These are phyloP conservation scores for Chaetoscypha palmicola DNA, from an alignment of 2,329 filamentous ascomycete species.

Conservation along the genomic window DNA sequence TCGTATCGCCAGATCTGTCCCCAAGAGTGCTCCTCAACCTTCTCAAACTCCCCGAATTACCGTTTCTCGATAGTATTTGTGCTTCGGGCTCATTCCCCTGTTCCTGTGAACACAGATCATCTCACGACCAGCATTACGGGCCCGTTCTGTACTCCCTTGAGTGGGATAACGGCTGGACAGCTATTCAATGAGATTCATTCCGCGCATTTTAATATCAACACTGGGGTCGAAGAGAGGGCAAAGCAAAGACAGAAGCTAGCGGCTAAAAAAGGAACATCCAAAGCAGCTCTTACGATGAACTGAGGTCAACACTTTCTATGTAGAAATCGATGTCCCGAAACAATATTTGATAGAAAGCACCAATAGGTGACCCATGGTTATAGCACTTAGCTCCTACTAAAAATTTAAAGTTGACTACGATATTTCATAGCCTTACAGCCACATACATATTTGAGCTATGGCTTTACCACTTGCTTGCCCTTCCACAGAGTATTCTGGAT, in stretches of 20 bases:
- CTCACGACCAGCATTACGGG: constrained; percentile 24
- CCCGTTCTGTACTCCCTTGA: constrained; percentile 14
- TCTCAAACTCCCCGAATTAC: constrained; percentile 1
- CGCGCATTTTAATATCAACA: constrained; percentile 25
- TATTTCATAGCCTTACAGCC: too few species aligned
- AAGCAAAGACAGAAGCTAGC: constrained; percentile 19
- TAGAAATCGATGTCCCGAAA: too few species aligned
- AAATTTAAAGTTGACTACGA: too few species aligned
- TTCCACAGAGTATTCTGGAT: too few species aligned
- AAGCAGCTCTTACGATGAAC: too few species aligned
- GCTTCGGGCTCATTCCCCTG: constrained; percentile 21
- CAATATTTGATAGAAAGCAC: too few species aligned
- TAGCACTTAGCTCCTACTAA: too few species aligned
- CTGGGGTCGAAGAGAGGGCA: constrained; percentile 15
- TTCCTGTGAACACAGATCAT: constrained; percentile 20
- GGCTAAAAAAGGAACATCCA: constrained; percentile 12
- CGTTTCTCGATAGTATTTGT: constrained; percentile 27
- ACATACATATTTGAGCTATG: too few species aligned
- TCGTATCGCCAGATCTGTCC: constrained; percentile 14
- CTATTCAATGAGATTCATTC: constrained; percentile 17
- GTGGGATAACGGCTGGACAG: constrained; percentile 14
- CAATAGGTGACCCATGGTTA: too few species aligned
- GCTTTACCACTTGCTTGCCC: too few species aligned
- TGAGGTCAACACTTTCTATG: too few species aligned
- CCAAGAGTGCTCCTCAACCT: not conserved